These are phyloP conservation scores for Phytophthora kernoviae DNA, from an alignment of 352 stramenopile genomes.

Conservation along the genomic window DNA sequence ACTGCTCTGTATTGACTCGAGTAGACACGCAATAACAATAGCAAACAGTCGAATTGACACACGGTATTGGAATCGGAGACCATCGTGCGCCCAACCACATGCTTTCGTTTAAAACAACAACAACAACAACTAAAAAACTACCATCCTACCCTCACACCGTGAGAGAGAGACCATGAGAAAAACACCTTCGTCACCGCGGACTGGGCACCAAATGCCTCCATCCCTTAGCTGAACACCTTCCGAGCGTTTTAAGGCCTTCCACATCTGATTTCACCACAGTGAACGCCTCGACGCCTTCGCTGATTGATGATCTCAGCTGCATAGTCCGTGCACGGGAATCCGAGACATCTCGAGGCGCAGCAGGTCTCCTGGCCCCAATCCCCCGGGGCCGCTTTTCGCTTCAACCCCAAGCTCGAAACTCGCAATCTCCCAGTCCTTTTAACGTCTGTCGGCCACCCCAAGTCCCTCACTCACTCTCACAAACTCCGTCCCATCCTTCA, in stretches of 20 bases:
- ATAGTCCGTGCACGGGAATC: conserved; percentile 22
- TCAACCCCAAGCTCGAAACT: conserved; percentile 22
- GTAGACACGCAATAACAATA: no score
- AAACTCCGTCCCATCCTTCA: conserved; percentile 12
- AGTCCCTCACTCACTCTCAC: conserved; percentile 4
- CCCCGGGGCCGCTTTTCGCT: no score
- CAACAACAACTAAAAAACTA: no score
- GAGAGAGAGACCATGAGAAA: not conserved
- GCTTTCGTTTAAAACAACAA: no score
- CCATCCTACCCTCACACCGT: not conserved
- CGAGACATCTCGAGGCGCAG: conserved; percentile 24
- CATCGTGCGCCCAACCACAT: no score
- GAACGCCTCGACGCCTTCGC: conserved; percentile 2
- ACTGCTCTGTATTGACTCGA: no score
- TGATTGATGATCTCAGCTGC: conserved; percentile 13
- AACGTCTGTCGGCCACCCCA: conserved; percentile 13
- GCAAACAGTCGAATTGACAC: no score
- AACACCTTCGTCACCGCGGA: not conserved
- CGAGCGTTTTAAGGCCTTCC: not conserved
- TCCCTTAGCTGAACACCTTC: not conserved
- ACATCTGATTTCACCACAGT: conserved; percentile 27
- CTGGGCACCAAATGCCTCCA: no score
- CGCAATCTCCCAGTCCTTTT: conserved; percentile 13
- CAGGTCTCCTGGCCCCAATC: no score
- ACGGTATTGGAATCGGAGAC: not conserved